Evolutionary conservation across 1,284 basidiomycete genomes (phyloP).

Genomic region (Naganishia liquefaciens): DNA sequence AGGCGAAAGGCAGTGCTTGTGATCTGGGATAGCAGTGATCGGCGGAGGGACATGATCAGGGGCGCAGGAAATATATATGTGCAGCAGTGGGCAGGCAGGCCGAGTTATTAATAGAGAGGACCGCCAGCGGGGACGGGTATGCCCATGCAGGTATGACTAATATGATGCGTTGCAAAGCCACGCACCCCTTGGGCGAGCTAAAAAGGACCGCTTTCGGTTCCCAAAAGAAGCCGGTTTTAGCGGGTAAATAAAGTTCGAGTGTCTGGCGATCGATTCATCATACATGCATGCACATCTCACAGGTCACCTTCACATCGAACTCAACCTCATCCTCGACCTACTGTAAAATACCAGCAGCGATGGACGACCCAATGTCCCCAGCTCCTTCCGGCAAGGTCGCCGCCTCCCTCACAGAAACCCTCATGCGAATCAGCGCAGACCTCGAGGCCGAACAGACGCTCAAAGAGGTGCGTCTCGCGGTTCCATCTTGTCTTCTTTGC

Average conservation of each 20-base stretch:
- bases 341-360: too few species aligned
- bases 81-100: too few species aligned
- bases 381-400: conserved; percentile 9
- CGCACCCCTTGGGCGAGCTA: too few species aligned
- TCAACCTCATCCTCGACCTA: too few species aligned
- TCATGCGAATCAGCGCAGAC: conserved; percentile 40
- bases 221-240: too few species aligned
- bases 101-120: conserved; percentile 4
- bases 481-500: not conserved
- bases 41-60: not conserved
- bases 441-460: conserved; percentile 50
- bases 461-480: conserved; percentile 45
- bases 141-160: conserved; percentile 3
- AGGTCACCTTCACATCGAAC: too few species aligned
- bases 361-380: conserved; percentile 24
- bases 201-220: too few species aligned
- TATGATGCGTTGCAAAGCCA: not conserved
- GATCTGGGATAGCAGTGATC: not conserved
- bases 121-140: too few species aligned
- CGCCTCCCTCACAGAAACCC: conserved; percentile 23
- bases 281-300: too few species aligned
- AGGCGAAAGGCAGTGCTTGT: not conserved
- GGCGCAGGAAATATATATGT: conserved; percentile 10
- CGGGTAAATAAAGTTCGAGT: too few species aligned
- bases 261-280: too few species aligned